Percentiles rank a stretch among this genome's conserved stretches.
Evolutionary conservation across 1,139 yeast genomes (phyloP).

Genomic region (Yamadazyma mexicana): DNA sequence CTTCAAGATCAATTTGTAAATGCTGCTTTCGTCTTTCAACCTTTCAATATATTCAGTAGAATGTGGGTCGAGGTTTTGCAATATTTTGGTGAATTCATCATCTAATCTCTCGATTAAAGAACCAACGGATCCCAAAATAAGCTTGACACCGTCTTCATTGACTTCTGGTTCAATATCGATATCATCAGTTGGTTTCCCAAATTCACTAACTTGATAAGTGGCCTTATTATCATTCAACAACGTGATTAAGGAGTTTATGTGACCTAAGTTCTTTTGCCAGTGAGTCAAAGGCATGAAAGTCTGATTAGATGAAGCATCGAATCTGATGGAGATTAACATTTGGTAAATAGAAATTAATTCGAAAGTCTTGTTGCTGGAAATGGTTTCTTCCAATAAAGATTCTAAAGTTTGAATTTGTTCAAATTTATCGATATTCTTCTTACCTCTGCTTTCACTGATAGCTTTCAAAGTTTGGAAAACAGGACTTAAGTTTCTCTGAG

Average conservation of each 20-base stretch:
- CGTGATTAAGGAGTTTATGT: constrained; percentile 61
- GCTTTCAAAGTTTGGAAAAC: constrained; percentile 74
- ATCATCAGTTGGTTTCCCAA: constrained; percentile 76
- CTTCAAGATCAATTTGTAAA: constrained; percentile 77
- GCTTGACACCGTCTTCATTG: constrained; percentile 63
- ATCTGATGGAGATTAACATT: constrained; percentile 83
- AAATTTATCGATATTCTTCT: constrained; percentile 82
- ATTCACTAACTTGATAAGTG: constrained; percentile 72
- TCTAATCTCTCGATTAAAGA: constrained; percentile 91
- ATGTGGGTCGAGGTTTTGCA: constrained; percentile 91
- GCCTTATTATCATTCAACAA: constrained; percentile 63
- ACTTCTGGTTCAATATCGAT: constrained; percentile 75
- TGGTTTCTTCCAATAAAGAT: constrained; percentile 47
- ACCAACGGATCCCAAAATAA: constrained; percentile 79
- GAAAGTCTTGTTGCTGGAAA: constrained; percentile 45
- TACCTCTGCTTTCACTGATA: constrained; percentile 90
- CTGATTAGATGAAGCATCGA: constrained; percentile 71
- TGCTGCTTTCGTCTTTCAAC: constrained; percentile 78
- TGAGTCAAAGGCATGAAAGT: constrained; percentile 76
- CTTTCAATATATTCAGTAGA: constrained; percentile 91
- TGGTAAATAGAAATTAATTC: constrained; percentile 78
- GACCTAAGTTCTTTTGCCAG: constrained; percentile 73
- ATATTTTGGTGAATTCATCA: constrained; percentile 87
- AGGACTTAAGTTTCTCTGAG: constrained; percentile 34
- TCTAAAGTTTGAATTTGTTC: constrained; percentile 80